These are phyloP conservation scores for Cystofilobasidium ferigula DNA, from an alignment of 768 basidiomycete species.

Conservation along the genomic window DNA sequence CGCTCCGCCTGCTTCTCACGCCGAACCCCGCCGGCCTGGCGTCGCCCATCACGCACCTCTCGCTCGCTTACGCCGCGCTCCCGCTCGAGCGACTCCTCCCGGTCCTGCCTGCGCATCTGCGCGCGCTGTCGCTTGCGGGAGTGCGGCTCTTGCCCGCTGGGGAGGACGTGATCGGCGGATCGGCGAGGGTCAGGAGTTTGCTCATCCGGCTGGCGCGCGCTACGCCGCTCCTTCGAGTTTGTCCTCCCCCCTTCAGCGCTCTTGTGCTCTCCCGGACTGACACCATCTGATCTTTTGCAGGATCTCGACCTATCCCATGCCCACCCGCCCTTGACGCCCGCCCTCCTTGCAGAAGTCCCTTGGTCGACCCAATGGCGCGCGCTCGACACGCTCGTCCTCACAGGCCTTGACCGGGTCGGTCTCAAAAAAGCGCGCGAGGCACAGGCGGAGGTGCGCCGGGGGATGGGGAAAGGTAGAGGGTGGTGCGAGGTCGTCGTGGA, in stretches of 20 bases:
- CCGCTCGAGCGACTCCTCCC: background rate
- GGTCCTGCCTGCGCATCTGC: background rate
- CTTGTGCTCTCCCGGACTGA: no score
- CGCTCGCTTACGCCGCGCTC: background rate
- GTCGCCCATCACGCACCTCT: slow-evolving; percentile 4
- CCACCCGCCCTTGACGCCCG: background rate
- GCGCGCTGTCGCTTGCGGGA: background rate
- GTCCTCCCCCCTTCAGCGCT: background rate
- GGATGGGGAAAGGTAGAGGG: no score
- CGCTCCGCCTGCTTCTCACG: background rate
- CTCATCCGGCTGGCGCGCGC: background rate
- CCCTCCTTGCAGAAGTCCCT: background rate
- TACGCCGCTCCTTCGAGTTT: background rate
- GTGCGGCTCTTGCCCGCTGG: background rate
- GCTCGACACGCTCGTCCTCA: background rate
- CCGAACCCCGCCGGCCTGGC: background rate
- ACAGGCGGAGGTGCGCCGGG: no score
- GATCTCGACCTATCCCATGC: background rate
- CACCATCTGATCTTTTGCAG: background rate
- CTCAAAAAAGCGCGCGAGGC: no score
- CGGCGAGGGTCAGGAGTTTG: background rate
- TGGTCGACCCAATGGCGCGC: background rate
- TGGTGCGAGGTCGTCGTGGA: no score
- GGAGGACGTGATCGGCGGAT: background rate
- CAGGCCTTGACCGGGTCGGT: background rate